Base-by-base conservation (phyloP, 345 rosid species). In the Lepidium sativum region DNA sequence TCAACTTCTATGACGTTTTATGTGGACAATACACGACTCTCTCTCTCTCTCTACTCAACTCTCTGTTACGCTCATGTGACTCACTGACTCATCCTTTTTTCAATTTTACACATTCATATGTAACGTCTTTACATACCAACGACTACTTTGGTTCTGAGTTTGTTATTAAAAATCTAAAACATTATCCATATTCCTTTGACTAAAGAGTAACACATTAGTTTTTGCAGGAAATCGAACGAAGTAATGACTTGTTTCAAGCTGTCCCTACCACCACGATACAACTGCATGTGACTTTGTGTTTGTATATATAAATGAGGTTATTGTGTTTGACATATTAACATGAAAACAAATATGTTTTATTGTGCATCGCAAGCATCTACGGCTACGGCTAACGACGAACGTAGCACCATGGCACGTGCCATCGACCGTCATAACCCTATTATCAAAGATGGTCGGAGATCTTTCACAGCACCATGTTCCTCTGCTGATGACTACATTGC, bases 301-400 rank as follows among this genome's bases (percentile, higher is more conserved):
- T 50, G 34, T 58, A 3, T 52, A 50, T 69, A 69, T 60, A 52
- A 15, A 41, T 41, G 45, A 50, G 54, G 18, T 69, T 55, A 25
- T 69, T 51, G 38, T 69, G 51, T 10, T 32, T 68, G 65, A 25
- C 37, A 9, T 1, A 14, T 25, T 20, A 16, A 17, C 47, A 27
- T 60, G 72, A 48, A 78, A 57, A 78, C 75, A 20, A 85, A 80
- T 45, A 76, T 87, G 66, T 89, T 84, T 71, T 6, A 48, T 7
- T 92, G 98, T 73, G 84, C 83, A 42, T 89, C 98, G 14, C 96
- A 85, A 78, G 91, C 94, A 64, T 86, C 98, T 23, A 89, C 98
- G 10, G 85, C 98, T 54, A 71, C 69, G 4, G 63, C 37, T 68
- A 69, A 60, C 31, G 48, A 63, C 31, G 64, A 70, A 63, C 51